Base-by-base conservation (phyloP, 768 basidiomycete species). In the Boletus rubroflammeus region DNA sequence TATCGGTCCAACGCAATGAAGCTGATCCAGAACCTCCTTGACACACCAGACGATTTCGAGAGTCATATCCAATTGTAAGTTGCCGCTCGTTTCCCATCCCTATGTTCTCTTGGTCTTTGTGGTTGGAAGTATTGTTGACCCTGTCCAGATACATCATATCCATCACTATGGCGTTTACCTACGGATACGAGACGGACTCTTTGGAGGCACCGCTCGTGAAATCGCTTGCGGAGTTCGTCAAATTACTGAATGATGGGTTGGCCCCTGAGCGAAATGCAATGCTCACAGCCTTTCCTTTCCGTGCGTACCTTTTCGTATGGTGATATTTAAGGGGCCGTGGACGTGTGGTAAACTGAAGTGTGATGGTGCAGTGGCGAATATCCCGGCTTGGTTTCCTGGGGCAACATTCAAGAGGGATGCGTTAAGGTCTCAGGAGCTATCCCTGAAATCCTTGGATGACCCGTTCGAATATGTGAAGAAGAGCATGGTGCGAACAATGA, bases 141-240 rank as follows among this genome's bases (percentile, higher is more conserved):
- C 38, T 35, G 6, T 31, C 3, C 19, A 71, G 69, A 32, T 69
- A 70, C 19, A 63, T 71, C 35, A 50, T 67, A 34, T 71, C 69
- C 21, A 65, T 71, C 34, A 71, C 67, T 1, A 71, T 68, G 69
- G 52, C 55, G 4, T 56, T 61, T 42, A 71, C 69, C 2, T 71
- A 68, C 42, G 67, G 67, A 34, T 69, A 68, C 11, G 60, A 71
- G 46, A 57, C 38, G 15, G 45, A 60, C 40, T 67, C 67, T 5
- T 44, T 68, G 56, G 57, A 71, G 9, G 62, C 56, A 7, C 67
- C 65, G 2, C 52, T 69, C 15, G 65, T 68, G 40, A 64, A 58
- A 39, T 58, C 69, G 5, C 53, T 68, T 10, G 51, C 56, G 2
- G 67, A 71, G n/a, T 55, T 66, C 6, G 52, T 56, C 28, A 56